A percentile compares a stretch with the other conserved stretches of the same genome.
Evolutionary conservation across 78 protist genomes (phyloP).

Genomic region (Speleostelium caveatum): DNA sequence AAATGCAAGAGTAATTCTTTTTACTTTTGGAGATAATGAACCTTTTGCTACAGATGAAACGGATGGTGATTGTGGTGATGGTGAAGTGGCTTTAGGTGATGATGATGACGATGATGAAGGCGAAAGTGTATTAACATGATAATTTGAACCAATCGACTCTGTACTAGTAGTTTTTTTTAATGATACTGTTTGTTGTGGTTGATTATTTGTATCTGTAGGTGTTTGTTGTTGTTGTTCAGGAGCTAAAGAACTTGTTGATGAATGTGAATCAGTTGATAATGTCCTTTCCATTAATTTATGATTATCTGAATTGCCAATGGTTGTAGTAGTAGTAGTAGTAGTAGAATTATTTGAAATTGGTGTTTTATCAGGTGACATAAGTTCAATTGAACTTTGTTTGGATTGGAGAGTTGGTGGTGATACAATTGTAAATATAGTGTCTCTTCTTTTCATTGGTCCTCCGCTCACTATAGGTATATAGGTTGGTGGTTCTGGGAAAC

Average conservation of each 20-base stretch:
- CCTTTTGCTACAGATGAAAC: background rate
- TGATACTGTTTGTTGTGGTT: too few species aligned
- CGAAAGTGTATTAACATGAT: background rate
- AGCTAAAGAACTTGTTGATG: background rate
- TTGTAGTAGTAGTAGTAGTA: background rate
- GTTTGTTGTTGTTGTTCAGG: too few species aligned
- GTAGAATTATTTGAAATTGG: background rate
- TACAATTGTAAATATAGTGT: conserved; percentile 10
- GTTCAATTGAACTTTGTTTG: background rate
- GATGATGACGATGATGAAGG: conserved; percentile 16
- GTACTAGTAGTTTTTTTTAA: too few species aligned
- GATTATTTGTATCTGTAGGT: too few species aligned
- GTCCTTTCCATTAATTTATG: background rate
- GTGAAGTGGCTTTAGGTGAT: background rate
- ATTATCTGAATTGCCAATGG: background rate
- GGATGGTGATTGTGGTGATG: background rate
- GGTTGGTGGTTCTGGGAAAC: conserved; percentile 64
- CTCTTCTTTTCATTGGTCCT: background rate
- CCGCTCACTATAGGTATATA: background rate
- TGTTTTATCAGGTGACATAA: too few species aligned
- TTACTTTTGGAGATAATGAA: background rate
- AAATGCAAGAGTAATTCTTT: too few species aligned
- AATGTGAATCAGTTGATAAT: conserved; percentile 2
- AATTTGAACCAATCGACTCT: too few species aligned
- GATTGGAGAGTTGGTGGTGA: conserved; percentile 15